phyloP scores from a whole-genome alignment of 1,139 yeast genomes.

The Sugiyamaella neomexicana region DNA sequence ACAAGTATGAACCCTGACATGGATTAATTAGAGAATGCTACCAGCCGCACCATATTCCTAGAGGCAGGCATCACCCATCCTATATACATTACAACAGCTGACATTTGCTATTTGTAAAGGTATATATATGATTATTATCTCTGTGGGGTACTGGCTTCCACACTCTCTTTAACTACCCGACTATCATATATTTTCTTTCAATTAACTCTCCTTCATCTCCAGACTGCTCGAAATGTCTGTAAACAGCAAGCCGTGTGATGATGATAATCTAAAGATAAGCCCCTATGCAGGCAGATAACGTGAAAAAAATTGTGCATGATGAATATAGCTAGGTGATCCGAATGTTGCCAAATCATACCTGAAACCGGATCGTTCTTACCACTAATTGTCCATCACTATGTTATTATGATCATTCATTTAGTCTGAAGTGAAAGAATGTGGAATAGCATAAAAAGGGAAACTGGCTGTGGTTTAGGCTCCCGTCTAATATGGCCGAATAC shows the following conservation, averaged over 20 bases:
- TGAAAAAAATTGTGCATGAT: constrained; percentile 7
- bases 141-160: too few relatives aligned
- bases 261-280: background rate
- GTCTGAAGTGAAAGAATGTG: background rate
- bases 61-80: too few relatives aligned
- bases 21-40: background rate
- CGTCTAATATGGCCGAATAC: too few relatives aligned
- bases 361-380: too few relatives aligned
- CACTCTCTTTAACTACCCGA: too few relatives aligned
- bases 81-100: too few relatives aligned
- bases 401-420: background rate
- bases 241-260: background rate
- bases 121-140: too few relatives aligned
- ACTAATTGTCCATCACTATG: background rate
- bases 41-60: background rate
- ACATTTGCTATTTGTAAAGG: too few relatives aligned
- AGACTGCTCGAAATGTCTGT: background rate
- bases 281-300: constrained; percentile 4
- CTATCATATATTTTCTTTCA: too few relatives aligned
- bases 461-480: too few relatives aligned
- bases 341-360: background rate
- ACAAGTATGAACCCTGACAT: background rate
- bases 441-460: background rate
- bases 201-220: too few relatives aligned
- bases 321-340: background rate